Percentiles rank a stretch among this genome's conserved stretches.
phyloP scores from a whole-genome alignment of 1,284 basidiomycete species.

The Sparassis latifolia region DNA sequence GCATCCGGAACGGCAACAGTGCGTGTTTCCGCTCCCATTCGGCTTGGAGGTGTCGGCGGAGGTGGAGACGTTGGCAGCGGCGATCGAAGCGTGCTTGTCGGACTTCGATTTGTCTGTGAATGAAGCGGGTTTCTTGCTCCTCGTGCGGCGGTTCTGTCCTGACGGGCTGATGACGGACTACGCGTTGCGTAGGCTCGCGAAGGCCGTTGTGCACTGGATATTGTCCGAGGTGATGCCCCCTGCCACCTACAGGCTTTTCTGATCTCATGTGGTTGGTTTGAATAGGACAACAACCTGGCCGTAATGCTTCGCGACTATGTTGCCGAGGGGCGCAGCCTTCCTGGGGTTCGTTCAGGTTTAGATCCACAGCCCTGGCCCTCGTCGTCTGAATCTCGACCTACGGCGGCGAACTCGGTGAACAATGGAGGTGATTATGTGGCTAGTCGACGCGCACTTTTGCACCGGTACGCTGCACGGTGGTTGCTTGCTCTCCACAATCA shows the following conservation, averaged over 20 bases:
- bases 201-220: slow-evolving; percentile 52
- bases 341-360: slow-evolving; percentile 50
- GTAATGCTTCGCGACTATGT: slow-evolving; percentile 59
- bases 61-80: slow-evolving; percentile 64
- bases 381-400: slow-evolving; percentile 29
- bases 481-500: slow-evolving; percentile 56
- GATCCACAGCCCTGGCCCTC: slow-evolving; percentile 46
- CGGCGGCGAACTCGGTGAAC: slow-evolving; percentile 37
- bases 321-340: slow-evolving; percentile 44
- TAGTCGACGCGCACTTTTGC: slow-evolving; percentile 41
- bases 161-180: slow-evolving; percentile 67
- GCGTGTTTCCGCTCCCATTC: slow-evolving; percentile 60
- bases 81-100: slow-evolving; percentile 64
- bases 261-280: background rate
- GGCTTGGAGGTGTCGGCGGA: slow-evolving; percentile 65
- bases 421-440: slow-evolving; percentile 64
- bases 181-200: slow-evolving; percentile 47
- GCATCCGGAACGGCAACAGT: slow-evolving; percentile 29
- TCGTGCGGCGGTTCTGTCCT: slow-evolving; percentile 65
- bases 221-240: slow-evolving; percentile 50
- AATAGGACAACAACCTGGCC: slow-evolving; percentile 55
- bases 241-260: background rate
- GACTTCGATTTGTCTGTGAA: slow-evolving; percentile 69
- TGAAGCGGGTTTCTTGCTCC: slow-evolving; percentile 63
- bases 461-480: slow-evolving; percentile 56